Percentiles rank a stretch among this genome's conserved stretches.
Conservation (phyloP, 352 stramenopile species). For the Pythium coloratum region DNA sequence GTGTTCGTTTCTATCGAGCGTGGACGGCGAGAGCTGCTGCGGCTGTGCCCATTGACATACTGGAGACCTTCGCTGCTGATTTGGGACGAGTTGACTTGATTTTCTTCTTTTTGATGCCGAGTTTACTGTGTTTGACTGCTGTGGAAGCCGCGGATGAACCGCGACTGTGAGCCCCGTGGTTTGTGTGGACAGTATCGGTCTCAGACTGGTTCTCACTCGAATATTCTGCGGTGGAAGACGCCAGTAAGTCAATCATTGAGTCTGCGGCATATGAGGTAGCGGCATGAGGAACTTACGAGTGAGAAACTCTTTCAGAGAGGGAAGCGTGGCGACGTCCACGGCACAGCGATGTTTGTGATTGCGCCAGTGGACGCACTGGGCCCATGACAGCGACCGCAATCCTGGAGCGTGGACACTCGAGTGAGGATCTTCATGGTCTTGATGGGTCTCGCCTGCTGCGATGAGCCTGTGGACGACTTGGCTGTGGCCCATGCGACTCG, state of each 20-base stretch:
- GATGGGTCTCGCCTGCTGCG: slow-evolving; percentile 26
- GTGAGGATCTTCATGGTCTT: background rate
- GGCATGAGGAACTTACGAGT: slow-evolving; percentile 21
- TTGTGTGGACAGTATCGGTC: background rate
- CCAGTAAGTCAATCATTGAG: background rate
- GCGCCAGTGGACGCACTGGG: slow-evolving; percentile 41
- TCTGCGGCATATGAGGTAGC: too few species aligned
- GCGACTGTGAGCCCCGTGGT: background rate
- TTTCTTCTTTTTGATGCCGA: slow-evolving; percentile 4
- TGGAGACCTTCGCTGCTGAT: slow-evolving; percentile 6
- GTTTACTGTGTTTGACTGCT: background rate
- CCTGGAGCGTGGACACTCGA: background rate
- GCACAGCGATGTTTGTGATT: slow-evolving; percentile 50
- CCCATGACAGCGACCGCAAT: slow-evolving; percentile 15
- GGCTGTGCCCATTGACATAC: background rate
- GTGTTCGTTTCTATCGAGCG: background rate
- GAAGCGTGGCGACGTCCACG: slow-evolving; percentile 47
- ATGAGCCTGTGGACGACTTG: slow-evolving; percentile 49
- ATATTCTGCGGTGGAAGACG: slow-evolving; percentile 10
- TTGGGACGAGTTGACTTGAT: slow-evolving; percentile 3
- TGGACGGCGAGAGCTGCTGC: slow-evolving; percentile 1
- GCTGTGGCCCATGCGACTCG: slow-evolving; percentile 43
- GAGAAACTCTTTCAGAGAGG: slow-evolving; percentile 34
- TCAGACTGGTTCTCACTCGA: background rate
- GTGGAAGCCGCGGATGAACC: background rate